A percentile compares a stretch with the other conserved stretches of the same genome.
Conservation (phyloP, 225 moss, liverwort and hornwort species). For the Pseudisothecium myosuroides region DNA sequence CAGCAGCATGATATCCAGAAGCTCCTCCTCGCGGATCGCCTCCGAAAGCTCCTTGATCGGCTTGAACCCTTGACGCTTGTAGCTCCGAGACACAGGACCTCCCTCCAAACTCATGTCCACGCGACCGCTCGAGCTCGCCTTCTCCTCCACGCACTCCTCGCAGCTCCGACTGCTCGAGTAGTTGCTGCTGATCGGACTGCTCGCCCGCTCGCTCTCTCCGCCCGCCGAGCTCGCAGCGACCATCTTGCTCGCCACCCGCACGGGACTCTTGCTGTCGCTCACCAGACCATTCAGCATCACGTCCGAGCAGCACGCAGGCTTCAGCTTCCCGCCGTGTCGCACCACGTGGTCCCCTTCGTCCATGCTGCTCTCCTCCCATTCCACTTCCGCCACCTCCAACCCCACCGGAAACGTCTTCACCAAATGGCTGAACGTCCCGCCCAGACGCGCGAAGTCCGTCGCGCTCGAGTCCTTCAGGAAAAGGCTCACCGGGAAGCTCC, state of each 20-base stretch:
- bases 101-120: conserved; percentile 60
- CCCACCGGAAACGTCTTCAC: conserved; percentile 51
- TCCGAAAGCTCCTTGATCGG: conserved; percentile 87
- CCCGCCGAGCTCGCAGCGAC: conserved; percentile 24
- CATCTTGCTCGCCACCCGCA: conserved; percentile 44
- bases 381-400: conserved; percentile 59
- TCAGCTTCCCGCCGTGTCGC: conserved; percentile 64
- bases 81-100: conserved; percentile 36
- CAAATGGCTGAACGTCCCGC: conserved; percentile 93
- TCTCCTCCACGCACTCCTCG: conserved; percentile 76
- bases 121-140: conserved; percentile 84
- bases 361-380: conserved; percentile 95
- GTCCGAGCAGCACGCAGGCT: conserved; percentile 91
- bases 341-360: conserved; percentile 71
- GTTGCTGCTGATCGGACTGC: conserved; percentile 64
- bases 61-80: conserved; percentile 76
- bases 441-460: conserved; percentile 86
- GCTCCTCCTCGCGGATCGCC: conserved; percentile 95
- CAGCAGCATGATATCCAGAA: conserved; percentile 77
- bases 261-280: conserved; percentile 59
- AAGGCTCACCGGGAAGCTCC: conserved; percentile 68
- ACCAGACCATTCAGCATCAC: conserved; percentile 27
- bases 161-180: conserved; percentile 55
- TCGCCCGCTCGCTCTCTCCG: conserved; percentile 63
- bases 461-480: conserved; percentile 74